These are phyloP conservation scores for Lentinula aciculospora DNA, from an alignment of 768 basidiomycete species.

Conservation along the genomic window DNA sequence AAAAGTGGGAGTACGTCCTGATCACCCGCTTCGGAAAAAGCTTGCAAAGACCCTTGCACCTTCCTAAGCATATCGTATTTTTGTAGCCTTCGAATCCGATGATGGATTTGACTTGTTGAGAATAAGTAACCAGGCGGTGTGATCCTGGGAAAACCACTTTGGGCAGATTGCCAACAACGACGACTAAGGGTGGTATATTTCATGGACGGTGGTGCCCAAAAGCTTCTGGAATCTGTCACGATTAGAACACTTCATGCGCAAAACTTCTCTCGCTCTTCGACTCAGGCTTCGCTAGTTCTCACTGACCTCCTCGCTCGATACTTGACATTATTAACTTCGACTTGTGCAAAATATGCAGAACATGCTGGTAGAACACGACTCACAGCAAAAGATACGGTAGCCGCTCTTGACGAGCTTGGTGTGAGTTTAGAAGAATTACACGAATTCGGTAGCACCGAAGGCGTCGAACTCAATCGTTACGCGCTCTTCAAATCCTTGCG, in stretches of 20 bases:
- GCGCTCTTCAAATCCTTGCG: conserved; percentile 50
- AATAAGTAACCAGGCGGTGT: too few relatives aligned
- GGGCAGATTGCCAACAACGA: background rate
- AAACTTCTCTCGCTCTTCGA: conserved; percentile 69
- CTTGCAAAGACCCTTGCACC: conserved; percentile 50
- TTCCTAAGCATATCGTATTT: too few relatives aligned
- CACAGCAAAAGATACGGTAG: conserved; percentile 53
- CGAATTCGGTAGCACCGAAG: conserved; percentile 65
- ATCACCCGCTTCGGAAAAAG: conserved; percentile 65
- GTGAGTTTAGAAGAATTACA: conserved; percentile 62
- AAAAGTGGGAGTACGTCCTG: conserved; percentile 49
- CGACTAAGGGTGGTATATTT: conserved; percentile 2
- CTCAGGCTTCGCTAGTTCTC: conserved; percentile 63
- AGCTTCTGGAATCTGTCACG: conserved; percentile 61
- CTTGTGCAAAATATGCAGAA: conserved; percentile 69
- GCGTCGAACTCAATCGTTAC: conserved; percentile 63
- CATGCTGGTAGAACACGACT: conserved; percentile 65
- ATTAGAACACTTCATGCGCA: conserved; percentile 73
- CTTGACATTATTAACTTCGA: conserved; percentile 55
- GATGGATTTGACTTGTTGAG: too few relatives aligned
- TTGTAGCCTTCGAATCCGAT: too few relatives aligned
- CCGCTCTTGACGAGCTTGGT: conserved; percentile 72
- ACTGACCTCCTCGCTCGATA: conserved; percentile 77
- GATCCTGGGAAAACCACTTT: background rate
- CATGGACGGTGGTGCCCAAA: conserved; percentile 53